These are phyloP conservation scores for Chenopodium quinoa DNA, from an alignment of 148 eudicot species.

Conservation along the genomic window DNA sequence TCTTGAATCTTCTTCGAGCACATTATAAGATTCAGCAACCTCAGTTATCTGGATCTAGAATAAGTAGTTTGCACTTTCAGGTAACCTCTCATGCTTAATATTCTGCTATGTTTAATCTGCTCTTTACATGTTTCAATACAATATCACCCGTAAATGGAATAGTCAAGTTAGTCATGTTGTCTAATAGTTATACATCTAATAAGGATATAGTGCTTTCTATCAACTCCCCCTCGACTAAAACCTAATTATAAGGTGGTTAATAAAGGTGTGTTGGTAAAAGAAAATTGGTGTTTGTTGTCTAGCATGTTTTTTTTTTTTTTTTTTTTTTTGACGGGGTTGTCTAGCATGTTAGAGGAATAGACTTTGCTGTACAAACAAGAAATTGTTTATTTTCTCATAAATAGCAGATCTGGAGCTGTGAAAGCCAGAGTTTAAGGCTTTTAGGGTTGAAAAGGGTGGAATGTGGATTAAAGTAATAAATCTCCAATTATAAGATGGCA, in stretches of 20 bases:
- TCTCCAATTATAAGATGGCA: conserved; percentile 27
- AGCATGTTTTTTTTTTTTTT: not conserved
- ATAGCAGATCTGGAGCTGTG: not conserved
- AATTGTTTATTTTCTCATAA: not conserved
- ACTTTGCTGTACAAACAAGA: not conserved
- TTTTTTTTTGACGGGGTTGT: not conserved
- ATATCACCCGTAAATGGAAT: not conserved
- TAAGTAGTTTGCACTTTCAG: not conserved
- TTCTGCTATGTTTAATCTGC: not conserved
- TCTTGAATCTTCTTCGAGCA: not conserved
- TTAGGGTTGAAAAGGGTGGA: conserved; percentile 9
- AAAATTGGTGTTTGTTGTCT: not conserved
- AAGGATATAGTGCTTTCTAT: not conserved
- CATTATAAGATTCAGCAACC: not conserved
- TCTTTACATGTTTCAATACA: not conserved
- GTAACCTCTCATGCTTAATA: not conserved
- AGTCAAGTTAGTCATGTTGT: not conserved
- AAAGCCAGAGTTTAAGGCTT: conserved; percentile 17
- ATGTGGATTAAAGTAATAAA: conserved; percentile 15
- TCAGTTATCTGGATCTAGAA: not conserved
- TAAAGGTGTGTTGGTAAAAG: not conserved
- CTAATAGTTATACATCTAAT: too few species aligned
- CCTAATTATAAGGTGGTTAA: not conserved
- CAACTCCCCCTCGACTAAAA: not conserved
- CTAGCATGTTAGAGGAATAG: not conserved